A percentile compares a stretch with the other conserved stretches of the same genome.
These are phyloP conservation scores for Asterochloris sp. DNA, from an alignment of 139 green algal genomes.

Conservation along the genomic window DNA sequence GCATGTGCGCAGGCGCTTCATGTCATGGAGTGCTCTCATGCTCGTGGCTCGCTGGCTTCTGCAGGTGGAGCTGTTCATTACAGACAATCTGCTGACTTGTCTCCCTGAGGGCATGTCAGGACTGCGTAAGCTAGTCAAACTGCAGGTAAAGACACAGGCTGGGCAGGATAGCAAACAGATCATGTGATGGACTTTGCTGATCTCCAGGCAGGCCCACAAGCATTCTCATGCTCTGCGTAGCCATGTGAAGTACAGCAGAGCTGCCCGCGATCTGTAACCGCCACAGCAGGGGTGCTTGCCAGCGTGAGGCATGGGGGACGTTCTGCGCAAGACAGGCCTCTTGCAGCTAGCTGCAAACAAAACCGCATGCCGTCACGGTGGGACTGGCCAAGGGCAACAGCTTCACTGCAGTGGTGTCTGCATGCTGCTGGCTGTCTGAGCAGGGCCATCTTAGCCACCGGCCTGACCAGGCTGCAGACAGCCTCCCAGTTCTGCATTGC, in stretches of 20 bases:
- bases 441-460: too few species aligned
- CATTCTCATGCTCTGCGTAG: neutral
- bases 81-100: slow-evolving; percentile 64
- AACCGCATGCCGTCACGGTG: too few species aligned
- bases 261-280: neutral
- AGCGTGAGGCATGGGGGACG: neutral
- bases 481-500: neutral
- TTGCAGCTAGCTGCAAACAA: too few species aligned
- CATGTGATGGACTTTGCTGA: neutral
- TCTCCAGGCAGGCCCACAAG: neutral
- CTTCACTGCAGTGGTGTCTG: too few species aligned
- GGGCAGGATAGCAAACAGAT: neutral
- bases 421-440: neutral
- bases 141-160: slow-evolving; percentile 25
- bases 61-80: slow-evolving; percentile 67
- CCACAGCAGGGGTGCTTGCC: neutral
- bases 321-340: too few species aligned
- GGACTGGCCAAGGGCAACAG: too few species aligned
- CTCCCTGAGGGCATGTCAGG: slow-evolving; percentile 52
- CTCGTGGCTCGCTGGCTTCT: too few species aligned
- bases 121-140: slow-evolving; percentile 47
- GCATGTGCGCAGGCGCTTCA: too few species aligned
- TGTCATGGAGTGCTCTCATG: too few species aligned
- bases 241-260: neutral
- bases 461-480: neutral